Base-by-base conservation (phyloP, 768 basidiomycete species). In the Coprinopsis strossmayeri region DNA sequence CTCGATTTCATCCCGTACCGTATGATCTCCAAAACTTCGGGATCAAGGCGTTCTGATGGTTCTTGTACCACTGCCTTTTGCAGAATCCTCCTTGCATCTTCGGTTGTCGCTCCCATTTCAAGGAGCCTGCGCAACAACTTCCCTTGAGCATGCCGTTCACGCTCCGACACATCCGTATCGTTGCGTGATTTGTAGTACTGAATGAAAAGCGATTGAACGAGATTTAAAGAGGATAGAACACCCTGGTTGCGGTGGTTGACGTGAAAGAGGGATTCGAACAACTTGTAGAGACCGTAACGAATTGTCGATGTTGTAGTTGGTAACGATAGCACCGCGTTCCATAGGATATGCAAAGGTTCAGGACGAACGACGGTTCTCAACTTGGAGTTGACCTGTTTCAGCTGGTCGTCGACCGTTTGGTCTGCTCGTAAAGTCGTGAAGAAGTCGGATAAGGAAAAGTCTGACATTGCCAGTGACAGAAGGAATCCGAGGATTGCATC, bases 181-280 rank as follows among this genome's bases (percentile, higher is more conserved):
- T 54, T 54, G 41, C 52, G 38, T 26, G 54, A 44, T 40, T 55
- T 54, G 48, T 61, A 69, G 57, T 81, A 78, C 18, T 71, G 65
- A 20, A 65, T 58, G 46, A 86, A 78, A 1, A 85, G 67, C 9
- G 76, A 70, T 1, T 68, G 62, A 24, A 81, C 70, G 5, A 89
- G 63, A 5, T 77, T 77, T 13, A 82, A 61, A 53, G 70, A 78
- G 56, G 78, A 81, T 38, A 91, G 66, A 9, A 85, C 65, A 9
- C 79, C 83, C 18, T 80, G 79, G 57, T 91, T 91, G 28, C 82
- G 70, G 61, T 90, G 89, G 50, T 71, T 80, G 25, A 73, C 68
- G 5, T 68, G 67, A 3, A 78, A 73, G 2, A 91, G 68, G 2
- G 76, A 67, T 50, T 90, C 89, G 45, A 88, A 64, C 10, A 86